These are phyloP conservation scores for Tarenaya hassleriana DNA, from an alignment of 345 rosid species.

Conservation along the genomic window DNA sequence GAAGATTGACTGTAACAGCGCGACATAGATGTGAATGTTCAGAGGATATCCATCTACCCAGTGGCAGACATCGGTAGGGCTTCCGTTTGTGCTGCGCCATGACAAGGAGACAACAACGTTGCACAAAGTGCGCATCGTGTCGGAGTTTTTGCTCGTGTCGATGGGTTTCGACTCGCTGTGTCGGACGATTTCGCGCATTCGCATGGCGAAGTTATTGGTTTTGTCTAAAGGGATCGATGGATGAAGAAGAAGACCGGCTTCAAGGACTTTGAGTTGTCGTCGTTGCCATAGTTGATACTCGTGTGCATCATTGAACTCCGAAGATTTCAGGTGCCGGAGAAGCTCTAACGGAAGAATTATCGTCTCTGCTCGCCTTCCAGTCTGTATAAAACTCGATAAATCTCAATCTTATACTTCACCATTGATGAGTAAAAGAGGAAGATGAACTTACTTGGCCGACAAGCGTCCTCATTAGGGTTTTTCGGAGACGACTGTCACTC, in stretches of 20 bases:
- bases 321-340: slow-evolving; percentile 51
- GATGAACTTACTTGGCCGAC: slow-evolving; percentile 76
- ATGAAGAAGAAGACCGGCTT: slow-evolving; percentile 63
- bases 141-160: slow-evolving; percentile 65
- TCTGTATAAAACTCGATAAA: too few species aligned
- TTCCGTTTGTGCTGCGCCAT: slow-evolving; percentile 47
- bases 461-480: slow-evolving; percentile 54
- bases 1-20: slow-evolving; percentile 77
- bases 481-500: slow-evolving; percentile 54
- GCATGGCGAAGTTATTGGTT: slow-evolving; percentile 40
- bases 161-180: slow-evolving; percentile 52
- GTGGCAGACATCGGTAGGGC: slow-evolving; percentile 58
- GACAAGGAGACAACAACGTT: slow-evolving; percentile 64
- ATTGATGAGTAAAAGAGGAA: too few species aligned
- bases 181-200: slow-evolving; percentile 41
- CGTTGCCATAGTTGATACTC: slow-evolving; percentile 62
- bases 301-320: slow-evolving; percentile 50
- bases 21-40: slow-evolving; percentile 64
- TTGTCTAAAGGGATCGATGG: slow-evolving; percentile 56
- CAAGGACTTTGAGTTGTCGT: slow-evolving; percentile 54
- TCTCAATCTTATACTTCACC: too few species aligned
- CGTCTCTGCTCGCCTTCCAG: slow-evolving; percentile 56
- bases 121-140: slow-evolving; percentile 63
- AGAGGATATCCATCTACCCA: slow-evolving; percentile 95
- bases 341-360: slow-evolving; percentile 67